Conservation (phyloP, 805 yeast genomes). For the Metschnikowia kunwiensis region DNA sequence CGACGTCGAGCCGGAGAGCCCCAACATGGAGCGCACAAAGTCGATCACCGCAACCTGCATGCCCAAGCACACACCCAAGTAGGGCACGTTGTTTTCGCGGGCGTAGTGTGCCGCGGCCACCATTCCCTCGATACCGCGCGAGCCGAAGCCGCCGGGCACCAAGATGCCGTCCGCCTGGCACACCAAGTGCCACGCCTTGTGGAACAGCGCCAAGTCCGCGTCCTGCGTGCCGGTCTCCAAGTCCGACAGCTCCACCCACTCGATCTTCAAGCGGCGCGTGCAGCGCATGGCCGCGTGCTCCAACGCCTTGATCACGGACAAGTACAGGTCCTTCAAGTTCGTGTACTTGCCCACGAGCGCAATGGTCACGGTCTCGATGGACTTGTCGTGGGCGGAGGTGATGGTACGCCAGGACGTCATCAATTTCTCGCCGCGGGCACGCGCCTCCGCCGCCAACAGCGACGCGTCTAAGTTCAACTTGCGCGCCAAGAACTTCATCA, state of each 20-base stretch:
- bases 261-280: slow-evolving; percentile 76
- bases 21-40: slow-evolving; percentile 77
- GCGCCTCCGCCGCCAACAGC: slow-evolving; percentile 43
- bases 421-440: slow-evolving; percentile 62
- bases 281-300: slow-evolving; percentile 95
- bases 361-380: slow-evolving; percentile 84
- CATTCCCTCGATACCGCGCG: slow-evolving; percentile 98
- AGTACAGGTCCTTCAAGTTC: slow-evolving; percentile 88
- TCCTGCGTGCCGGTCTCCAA: slow-evolving; percentile 72
- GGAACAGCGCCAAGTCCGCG: slow-evolving; percentile 70
- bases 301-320: slow-evolving; percentile 90
- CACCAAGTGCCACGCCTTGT: slow-evolving; percentile 91
- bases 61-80: slow-evolving; percentile 95
- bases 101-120: slow-evolving; percentile 96
- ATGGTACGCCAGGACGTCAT: slow-evolving; percentile 76
- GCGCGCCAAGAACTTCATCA: slow-evolving; percentile 66
- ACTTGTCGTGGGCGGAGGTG: slow-evolving; percentile 76
- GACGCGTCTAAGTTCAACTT: slow-evolving; percentile 62
- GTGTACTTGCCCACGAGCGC: slow-evolving; percentile 98
- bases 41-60: slow-evolving; percentile 96
- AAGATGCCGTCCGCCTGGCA: slow-evolving; percentile 94
- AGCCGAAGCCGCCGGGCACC: slow-evolving; percentile 98
- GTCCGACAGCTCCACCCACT: slow-evolving; percentile 95
- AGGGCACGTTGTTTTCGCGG: slow-evolving; percentile 92
- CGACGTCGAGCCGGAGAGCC: slow-evolving; percentile 65